Conservation (phyloP, 2,329 filamentous ascomycete genomes). For the Epichloe bromicola region DNA sequence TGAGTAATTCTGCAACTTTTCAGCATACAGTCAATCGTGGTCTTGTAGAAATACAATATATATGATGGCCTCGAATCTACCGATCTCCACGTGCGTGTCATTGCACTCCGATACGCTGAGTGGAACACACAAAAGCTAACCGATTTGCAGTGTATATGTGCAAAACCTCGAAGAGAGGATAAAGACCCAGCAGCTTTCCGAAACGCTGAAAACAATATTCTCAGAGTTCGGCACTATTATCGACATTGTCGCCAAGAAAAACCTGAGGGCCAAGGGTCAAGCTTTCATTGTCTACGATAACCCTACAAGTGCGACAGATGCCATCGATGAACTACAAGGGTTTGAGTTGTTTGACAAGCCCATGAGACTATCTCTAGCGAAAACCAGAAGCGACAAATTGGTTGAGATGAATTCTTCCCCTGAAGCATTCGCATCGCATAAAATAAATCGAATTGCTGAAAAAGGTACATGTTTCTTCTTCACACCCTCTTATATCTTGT, state of each 20-base stretch:
- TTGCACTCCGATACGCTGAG: conserved; percentile 52
- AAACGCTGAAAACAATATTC: conserved; percentile 66
- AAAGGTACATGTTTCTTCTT: conserved; percentile 51
- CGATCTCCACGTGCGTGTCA: conserved; percentile 60
- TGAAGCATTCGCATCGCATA: conserved; percentile 80
- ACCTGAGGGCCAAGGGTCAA: conserved; percentile 85
- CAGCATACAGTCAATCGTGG: too few relatives aligned
- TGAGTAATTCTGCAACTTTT: too few relatives aligned
- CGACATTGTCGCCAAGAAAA: conserved; percentile 79
- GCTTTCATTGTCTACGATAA: conserved; percentile 87
- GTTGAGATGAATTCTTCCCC: conserved; percentile 60
- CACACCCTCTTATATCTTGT: background rate
- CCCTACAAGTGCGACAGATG: conserved; percentile 63
- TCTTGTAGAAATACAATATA: too few relatives aligned
- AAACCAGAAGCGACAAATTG: conserved; percentile 75
- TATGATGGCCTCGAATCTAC: conserved; percentile 14
- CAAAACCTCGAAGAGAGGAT: conserved; percentile 89
- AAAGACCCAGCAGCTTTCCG: conserved; percentile 64
- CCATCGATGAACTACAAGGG: conserved; percentile 80
- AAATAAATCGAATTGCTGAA: conserved; percentile 70
- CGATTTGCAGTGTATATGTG: conserved; percentile 43
- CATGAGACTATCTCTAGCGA: conserved; percentile 73
- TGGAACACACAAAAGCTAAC: conserved; percentile 23
- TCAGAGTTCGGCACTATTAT: conserved; percentile 76
- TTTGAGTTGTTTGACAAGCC: conserved; percentile 90